These are phyloP conservation scores for Bimuria novae-zelandiae DNA, from an alignment of 2,329 filamentous ascomycete genomes.

Conservation along the genomic window DNA sequence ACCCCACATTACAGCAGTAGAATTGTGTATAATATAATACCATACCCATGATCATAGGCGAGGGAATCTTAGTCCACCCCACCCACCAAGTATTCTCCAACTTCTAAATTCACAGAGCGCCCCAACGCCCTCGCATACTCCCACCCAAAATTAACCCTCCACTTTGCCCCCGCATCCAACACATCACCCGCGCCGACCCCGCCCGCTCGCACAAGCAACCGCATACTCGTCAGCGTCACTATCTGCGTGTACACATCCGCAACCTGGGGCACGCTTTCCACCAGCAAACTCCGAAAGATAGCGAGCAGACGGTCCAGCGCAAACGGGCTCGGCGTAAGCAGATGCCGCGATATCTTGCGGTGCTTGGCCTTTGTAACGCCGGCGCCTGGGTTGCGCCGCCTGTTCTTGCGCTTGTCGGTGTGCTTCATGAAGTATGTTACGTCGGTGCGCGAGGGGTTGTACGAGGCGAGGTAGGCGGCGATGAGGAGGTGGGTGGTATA, in stretches of 20 bases:
- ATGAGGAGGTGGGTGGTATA: conserved; percentile 75
- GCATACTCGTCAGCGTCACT: conserved; percentile 72
- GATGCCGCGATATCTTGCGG: conserved; percentile 74
- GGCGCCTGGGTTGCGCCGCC: conserved; percentile 45
- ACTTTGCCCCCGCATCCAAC: conserved; percentile 72
- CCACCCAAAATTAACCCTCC: conserved; percentile 80
- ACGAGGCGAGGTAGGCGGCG: conserved; percentile 79
- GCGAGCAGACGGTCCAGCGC: conserved; percentile 78
- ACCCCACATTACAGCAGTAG: too few relatives aligned
- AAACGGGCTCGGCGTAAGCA: conserved; percentile 78
- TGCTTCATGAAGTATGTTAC: conserved; percentile 75
- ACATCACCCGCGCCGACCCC: conserved; percentile 62
- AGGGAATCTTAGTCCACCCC: conserved; percentile 40
- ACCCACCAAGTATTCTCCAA: conserved; percentile 65
- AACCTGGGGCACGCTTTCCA: conserved; percentile 48
- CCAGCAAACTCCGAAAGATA: conserved; percentile 71
- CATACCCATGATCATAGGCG: too few relatives aligned
- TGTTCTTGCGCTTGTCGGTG: conserved; percentile 56
- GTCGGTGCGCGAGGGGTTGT: conserved; percentile 77
- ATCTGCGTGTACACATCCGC: conserved; percentile 61
- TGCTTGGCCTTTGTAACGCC: conserved; percentile 53
- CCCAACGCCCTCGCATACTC: conserved; percentile 74
- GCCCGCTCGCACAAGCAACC: conserved; percentile 67
- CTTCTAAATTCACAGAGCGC: conserved; percentile 74
- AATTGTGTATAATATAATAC: too few relatives aligned